Percentiles rank a stretch among this genome's conserved stretches.
Evolutionary conservation across 78 protist species (phyloP).

Genomic region (Chrysochromulina parva): DNA sequence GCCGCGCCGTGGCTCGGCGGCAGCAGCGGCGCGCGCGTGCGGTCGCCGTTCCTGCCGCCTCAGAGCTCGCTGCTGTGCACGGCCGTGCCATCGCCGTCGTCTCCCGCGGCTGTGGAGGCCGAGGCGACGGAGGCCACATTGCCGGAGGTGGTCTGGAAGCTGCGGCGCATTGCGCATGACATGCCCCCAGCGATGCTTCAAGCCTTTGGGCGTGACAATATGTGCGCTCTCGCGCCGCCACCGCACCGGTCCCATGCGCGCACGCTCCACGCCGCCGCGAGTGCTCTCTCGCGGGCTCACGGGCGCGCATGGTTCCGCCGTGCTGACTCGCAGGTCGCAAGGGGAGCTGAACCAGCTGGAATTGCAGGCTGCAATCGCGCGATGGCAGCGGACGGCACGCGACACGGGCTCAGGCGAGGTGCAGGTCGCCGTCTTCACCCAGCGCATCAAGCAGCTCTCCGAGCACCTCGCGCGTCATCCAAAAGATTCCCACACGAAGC

Average conservation of each 20-base stretch:
- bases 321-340: not conserved
- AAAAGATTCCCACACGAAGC: not conserved
- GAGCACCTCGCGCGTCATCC: not conserved
- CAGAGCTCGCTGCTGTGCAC: too few species aligned
- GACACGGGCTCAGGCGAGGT: constrained; percentile 1
- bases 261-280: not conserved
- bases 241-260: not conserved
- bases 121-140: too few species aligned
- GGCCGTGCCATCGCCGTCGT: too few species aligned
- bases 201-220: not conserved
- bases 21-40: too few species aligned
- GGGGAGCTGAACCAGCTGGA: not conserved
- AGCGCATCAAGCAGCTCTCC: not conserved
- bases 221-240: not conserved
- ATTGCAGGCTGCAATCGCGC: not conserved
- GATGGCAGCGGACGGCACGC: not conserved
- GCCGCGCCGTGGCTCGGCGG: too few species aligned
- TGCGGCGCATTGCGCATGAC: not conserved
- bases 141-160: not conserved
- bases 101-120: too few species aligned
- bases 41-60: too few species aligned
- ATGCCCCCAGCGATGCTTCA: not conserved
- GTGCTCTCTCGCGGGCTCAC: not conserved
- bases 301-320: too few species aligned
- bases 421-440: not conserved